Conservation (phyloP, 176 grass and related monocot genomes). For the Hyparrhenia diplandra region DNA sequence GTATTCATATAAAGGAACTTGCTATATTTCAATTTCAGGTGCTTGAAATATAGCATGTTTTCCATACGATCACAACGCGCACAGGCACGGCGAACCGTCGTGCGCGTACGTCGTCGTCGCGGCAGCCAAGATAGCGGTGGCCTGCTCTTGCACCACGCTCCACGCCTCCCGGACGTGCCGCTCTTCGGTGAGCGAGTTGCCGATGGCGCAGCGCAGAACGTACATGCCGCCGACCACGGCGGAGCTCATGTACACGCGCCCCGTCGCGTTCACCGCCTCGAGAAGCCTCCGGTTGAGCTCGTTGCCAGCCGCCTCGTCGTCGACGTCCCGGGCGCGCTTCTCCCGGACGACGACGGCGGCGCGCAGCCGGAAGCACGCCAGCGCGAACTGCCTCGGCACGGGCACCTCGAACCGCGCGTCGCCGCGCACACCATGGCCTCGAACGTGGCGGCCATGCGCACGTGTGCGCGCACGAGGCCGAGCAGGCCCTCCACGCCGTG, state of each 20-base stretch:
- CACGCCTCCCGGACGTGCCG: slow-evolving; percentile 40
- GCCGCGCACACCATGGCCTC: background rate
- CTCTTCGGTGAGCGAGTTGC: slow-evolving; percentile 43
- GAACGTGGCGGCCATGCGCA: background rate
- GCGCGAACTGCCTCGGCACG: too few species aligned
- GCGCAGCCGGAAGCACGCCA: background rate
- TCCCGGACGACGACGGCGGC: background rate
- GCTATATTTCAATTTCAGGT: too few species aligned
- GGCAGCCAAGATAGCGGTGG: background rate
- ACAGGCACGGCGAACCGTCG: too few species aligned
- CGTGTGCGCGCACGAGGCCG: too few species aligned
- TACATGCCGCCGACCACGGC: slow-evolving; percentile 48
- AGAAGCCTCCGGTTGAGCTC: slow-evolving; percentile 48
- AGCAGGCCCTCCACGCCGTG: background rate
- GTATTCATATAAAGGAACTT: too few species aligned
- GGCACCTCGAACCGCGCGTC: too few species aligned
- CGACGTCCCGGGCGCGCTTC: background rate
- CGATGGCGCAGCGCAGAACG: slow-evolving; percentile 42
- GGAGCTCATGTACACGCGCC: slow-evolving; percentile 54
- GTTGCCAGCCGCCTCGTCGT: background rate
- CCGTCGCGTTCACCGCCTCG: slow-evolving; percentile 52
- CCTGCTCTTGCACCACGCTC: slow-evolving; percentile 38
- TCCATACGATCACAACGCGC: too few species aligned
- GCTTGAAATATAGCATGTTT: too few species aligned
- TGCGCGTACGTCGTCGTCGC: too few species aligned